Conservation (phyloP, 441 rosid species). For the Lepidium campestre region DNA sequence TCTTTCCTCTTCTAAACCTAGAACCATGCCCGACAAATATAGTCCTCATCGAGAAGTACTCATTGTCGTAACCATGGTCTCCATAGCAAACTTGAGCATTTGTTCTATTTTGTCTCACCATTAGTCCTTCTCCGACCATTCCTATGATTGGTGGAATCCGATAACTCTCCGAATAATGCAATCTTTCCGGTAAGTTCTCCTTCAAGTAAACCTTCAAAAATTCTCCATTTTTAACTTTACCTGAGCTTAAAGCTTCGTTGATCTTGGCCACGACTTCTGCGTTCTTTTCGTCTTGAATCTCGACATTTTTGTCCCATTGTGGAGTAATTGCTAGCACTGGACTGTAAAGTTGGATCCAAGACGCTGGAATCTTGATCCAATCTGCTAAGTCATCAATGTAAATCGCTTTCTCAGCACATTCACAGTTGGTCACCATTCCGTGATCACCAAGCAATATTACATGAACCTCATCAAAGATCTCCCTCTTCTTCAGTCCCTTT, state of each 20-base stretch:
- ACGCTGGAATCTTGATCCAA: conserved; percentile 52
- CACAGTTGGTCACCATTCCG: conserved; percentile 94
- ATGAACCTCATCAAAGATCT: conserved; percentile 66
- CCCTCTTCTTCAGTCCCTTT: conserved; percentile 63
- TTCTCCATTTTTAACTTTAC: conserved; percentile 66
- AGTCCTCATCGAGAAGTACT: conserved; percentile 81
- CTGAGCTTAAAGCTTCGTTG: conserved; percentile 64
- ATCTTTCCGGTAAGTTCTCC: conserved; percentile 70
- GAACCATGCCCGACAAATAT: conserved; percentile 92
- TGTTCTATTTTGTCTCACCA: conserved; percentile 58
- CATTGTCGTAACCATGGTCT: conserved; percentile 81
- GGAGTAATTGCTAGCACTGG: conserved; percentile 78
- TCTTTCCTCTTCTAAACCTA: conserved; percentile 58
- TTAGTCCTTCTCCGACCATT: conserved; percentile 59
- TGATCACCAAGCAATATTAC: conserved; percentile 86
- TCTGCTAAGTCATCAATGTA: conserved; percentile 66
- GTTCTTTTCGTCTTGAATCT: conserved; percentile 14
- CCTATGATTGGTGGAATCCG: conserved; percentile 80
- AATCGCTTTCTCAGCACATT: conserved; percentile 42
- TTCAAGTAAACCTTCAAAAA: conserved; percentile 64
- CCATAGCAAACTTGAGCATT: conserved; percentile 66
- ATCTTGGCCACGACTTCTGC: conserved; percentile 59
- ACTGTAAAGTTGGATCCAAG: conserved; percentile 56
- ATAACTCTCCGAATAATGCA: conserved; percentile 62
- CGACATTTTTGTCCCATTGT: conserved; percentile 26